Evolutionary conservation across 2,329 filamentous ascomycete species (phyloP).

Genomic region (Aspergillus sp.): DNA sequence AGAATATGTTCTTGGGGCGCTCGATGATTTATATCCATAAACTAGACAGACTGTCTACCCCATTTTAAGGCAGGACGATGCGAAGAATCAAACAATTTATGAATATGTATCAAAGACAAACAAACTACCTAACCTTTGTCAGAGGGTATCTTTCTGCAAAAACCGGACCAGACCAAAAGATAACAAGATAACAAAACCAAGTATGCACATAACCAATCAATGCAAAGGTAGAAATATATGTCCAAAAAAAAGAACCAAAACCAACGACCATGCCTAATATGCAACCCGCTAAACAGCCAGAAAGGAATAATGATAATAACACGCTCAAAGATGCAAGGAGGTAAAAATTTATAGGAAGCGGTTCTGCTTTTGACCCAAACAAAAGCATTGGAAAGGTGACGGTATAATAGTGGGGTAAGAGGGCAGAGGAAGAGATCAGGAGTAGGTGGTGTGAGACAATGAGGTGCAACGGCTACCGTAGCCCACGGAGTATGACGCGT

Average conservation of each 20-base stretch:
- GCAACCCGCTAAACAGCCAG: neutral
- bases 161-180: neutral
- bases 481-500: slow-evolving; percentile 38
- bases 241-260: neutral
- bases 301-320: neutral
- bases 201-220: neutral
- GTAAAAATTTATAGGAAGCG: neutral
- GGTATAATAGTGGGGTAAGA: neutral
- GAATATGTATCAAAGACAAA: neutral
- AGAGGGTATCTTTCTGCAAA: slow-evolving; percentile 23
- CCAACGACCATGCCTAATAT: neutral
- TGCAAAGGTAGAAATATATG: neutral
- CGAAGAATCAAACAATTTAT: neutral
- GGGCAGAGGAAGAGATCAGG: neutral
- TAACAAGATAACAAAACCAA: neutral
- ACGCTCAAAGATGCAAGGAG: neutral
- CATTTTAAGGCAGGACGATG: neutral
- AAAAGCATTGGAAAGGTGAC: neutral
- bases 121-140: slow-evolving; percentile 14
- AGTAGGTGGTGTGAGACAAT: neutral
- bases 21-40: neutral
- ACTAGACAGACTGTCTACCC: neutral
- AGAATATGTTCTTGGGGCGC: neutral
- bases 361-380: slow-evolving; percentile 3
- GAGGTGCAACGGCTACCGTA: slow-evolving; percentile 26